Percentiles rank a stretch among this genome's conserved stretches.
These are phyloP conservation scores for Phialophora macrospora DNA, from an alignment of 2,329 filamentous ascomycete species.

Conservation along the genomic window DNA sequence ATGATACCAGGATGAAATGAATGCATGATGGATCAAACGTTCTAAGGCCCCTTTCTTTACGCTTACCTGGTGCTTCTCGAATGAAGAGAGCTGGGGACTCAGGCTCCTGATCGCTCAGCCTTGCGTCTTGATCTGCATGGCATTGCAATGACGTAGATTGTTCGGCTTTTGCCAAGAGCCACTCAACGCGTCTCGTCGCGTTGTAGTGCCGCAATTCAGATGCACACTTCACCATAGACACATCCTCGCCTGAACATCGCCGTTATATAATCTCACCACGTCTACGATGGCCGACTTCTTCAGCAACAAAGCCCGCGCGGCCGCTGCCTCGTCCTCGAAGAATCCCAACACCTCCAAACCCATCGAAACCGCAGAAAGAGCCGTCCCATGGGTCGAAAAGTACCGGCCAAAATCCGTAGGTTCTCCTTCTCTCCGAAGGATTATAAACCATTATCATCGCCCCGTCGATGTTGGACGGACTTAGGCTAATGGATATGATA, in stretches of 20 bases:
- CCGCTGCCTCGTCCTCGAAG: constrained; percentile 66
- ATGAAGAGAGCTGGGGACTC: not conserved
- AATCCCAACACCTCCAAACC: constrained; percentile 65
- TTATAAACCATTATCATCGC: not conserved
- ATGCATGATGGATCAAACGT: not conserved
- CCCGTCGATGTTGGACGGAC: not conserved
- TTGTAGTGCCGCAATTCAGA: not conserved
- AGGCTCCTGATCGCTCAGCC: not conserved
- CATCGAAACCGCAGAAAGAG: constrained; percentile 61
- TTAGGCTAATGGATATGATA: not conserved
- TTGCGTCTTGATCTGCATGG: not conserved
- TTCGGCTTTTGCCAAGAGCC: constrained; percentile 24
- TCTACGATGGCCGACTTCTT: constrained; percentile 86
- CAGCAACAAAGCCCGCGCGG: constrained; percentile 83
- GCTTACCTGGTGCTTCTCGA: not conserved
- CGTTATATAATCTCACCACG: not conserved
- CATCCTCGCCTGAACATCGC: not conserved
- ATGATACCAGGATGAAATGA: not conserved
- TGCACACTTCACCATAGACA: not conserved
- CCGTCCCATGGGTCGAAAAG: constrained; percentile 62
- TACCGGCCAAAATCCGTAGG: constrained; percentile 80
- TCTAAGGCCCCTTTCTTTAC: not conserved
- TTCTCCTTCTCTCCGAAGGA: not conserved
- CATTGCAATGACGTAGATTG: constrained; percentile 17
- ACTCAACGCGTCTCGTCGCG: constrained; percentile 25